Conservation (phyloP, 129 eudicot species). For the Heracleum sosnowskyi region DNA sequence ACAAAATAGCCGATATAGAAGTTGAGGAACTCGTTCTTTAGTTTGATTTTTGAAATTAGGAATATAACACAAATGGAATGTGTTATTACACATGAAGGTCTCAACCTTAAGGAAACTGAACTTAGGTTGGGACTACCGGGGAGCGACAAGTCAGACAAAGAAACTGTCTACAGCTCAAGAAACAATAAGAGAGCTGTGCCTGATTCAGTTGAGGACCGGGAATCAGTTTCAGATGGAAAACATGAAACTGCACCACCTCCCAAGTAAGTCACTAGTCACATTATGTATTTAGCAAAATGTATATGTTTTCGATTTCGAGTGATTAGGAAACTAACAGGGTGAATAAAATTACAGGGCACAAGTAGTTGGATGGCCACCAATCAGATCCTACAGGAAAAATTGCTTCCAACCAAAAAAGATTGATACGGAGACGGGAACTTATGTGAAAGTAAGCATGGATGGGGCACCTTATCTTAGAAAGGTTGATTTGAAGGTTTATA, state of each 20-base stretch:
- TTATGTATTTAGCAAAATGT: neutral
- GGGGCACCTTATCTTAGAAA: conserved; percentile 89
- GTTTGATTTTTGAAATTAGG: neutral
- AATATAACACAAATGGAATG: conserved; percentile 12
- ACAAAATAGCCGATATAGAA: neutral
- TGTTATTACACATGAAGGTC: conserved; percentile 35
- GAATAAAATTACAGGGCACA: conserved; percentile 45
- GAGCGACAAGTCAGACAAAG: conserved; percentile 30
- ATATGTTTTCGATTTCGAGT: neutral
- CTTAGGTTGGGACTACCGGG: conserved; percentile 78
- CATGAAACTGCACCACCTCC: conserved; percentile 44
- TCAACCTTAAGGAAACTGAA: conserved; percentile 56
- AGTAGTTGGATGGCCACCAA: conserved; percentile 98
- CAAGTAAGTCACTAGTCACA: conserved; percentile 46
- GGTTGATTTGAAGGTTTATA: conserved; percentile 67
- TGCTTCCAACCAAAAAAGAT: conserved; percentile 34
- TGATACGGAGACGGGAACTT: conserved; percentile 46
- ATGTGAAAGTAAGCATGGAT: conserved; percentile 86
- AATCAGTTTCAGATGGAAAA: conserved; percentile 31
- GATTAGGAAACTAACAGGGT: conserved; percentile 4
- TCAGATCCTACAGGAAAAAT: conserved; percentile 58
- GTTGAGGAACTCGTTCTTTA: neutral
- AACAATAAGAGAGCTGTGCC: conserved; percentile 51
- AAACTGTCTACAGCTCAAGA: conserved; percentile 19
- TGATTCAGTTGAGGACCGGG: conserved; percentile 25